Evolutionary conservation across 2,329 filamentous ascomycete genomes (phyloP).

Genomic region (Clonostachys rosea): DNA sequence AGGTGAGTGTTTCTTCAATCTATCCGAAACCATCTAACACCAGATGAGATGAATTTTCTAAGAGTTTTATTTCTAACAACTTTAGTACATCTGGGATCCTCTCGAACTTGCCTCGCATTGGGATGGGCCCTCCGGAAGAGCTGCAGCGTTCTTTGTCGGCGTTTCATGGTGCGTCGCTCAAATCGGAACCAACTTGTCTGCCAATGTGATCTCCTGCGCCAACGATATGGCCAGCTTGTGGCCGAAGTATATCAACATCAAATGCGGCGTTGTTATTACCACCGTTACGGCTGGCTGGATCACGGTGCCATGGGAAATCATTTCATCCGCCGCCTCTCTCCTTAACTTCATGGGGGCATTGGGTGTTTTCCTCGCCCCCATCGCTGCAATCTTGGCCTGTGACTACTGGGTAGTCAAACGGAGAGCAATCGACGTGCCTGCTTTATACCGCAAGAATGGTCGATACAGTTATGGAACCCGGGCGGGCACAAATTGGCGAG

Average conservation of each 20-base stretch:
- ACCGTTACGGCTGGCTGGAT: conserved; percentile 26
- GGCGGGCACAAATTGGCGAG: conserved; percentile 54
- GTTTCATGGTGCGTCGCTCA: conserved; percentile 49
- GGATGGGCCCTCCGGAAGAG: conserved; percentile 35
- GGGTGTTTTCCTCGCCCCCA: conserved; percentile 57
- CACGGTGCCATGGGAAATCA: conserved; percentile 2
- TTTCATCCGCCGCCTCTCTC: conserved; percentile 14
- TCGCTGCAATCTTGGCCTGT: conserved; percentile 53
- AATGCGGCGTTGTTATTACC: conserved; percentile 45
- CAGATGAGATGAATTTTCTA: no score
- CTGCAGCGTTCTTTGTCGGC: conserved; percentile 39
- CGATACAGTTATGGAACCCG: conserved; percentile 33
- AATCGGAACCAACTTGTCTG: conserved; percentile 53
- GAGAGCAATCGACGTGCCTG: conserved; percentile 39
- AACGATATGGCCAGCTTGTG: conserved; percentile 51
- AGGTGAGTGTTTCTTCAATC: background rate
- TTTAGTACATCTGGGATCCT: conserved; percentile 39
- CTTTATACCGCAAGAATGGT: conserved; percentile 25
- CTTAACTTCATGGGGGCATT: conserved; percentile 8
- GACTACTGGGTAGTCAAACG: conserved; percentile 57
- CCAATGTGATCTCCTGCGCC: conserved; percentile 45
- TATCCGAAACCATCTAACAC: no score
- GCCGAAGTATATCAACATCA: conserved; percentile 50
- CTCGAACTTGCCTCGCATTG: conserved; percentile 38
- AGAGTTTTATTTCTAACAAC: no score